Base-by-base conservation (phyloP, 257 asterid genomes). In the Solanum pimpinellifolium region DNA sequence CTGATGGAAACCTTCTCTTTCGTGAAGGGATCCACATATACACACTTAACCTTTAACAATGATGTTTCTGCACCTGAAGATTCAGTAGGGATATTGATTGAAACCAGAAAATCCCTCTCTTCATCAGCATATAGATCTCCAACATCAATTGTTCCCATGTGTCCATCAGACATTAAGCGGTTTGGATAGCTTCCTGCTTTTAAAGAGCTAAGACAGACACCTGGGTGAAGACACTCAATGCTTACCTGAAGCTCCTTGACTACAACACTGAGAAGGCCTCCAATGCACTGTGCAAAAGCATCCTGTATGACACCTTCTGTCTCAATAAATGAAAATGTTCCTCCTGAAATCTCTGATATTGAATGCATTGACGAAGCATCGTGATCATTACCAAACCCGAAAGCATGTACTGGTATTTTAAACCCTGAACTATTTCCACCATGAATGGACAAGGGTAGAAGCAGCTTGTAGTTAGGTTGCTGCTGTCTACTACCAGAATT, bases 211-310 rank as follows among this genome's bases (percentile, higher is more conserved):
- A 97, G 91, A 88, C 65, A 85, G 86, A 96, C 88, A 21, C 88
- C 87, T 0, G 98, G 93, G 87, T 93, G 91, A 65, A 89, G 93
- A 73, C 96, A 89, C 87, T 94, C 98, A 0, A 97, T 90, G 62
- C 37, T 87, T 33, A 97, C 87, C 11, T 88, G 94, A 77, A 97
- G 86, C 88, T 94, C 95, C 92, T 97, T 97, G 65, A 97, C 98
- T 68, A 95, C 95, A 27, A 97, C 99, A 76, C 99, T 97, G 90
- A 97, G 88, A 78, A 97, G 97, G 52, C 99, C 99, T 2, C 99
- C 99, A 59, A 97, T 97, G 91, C 99, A 97, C 90, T 97, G 99
- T 16, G 99, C 99, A 87, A 97, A 97, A 3, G 99, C 99, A 82
- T 97, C 98, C 91, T 97, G 99, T 66, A 97, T 97, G n/a, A 92